Evolutionary conservation across 768 basidiomycete genomes (phyloP), one percentile per base, ranked within the genome.

Genomic region (Butyriboletus loyo): DNA sequence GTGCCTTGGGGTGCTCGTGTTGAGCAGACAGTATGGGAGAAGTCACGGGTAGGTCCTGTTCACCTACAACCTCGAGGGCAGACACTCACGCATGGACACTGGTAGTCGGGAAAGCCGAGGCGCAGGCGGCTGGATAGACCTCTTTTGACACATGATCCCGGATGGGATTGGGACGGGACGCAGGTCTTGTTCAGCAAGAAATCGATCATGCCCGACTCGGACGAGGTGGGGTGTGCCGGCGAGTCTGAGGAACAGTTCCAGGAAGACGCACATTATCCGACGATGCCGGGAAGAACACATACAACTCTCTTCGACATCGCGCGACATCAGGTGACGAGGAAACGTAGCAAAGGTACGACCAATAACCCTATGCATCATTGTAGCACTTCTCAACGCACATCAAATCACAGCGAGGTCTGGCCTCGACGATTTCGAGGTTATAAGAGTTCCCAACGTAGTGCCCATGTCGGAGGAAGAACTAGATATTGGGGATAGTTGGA

Each of bases 161-260:
- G 56, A 30, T 65, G 64, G 61, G 58, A 66, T 28, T 66, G 64
- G 64, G 64, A 66, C 13, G 61, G 56, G 39, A 45, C 32, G 11
- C 56, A 30, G 24, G 10, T 66, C 39, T 15, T 52, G 19, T 48
- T 56, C 40, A 31, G 19, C 6, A 49, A 48, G 21, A 39, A 37
- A 9, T 22, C 17, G 8, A 7, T 25, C 32, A 8, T 32, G 37
- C n/a, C 36, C 0, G 38, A n/a, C 40, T 25, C 10, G 17, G 17
- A 55, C 4, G 19, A 31, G 27, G 54, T 49, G 17, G 57, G 49
- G 27, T 7, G 14, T 13, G 30, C 38, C 15, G 28, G 40, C 24
- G 44, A 30, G 19, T 4, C 7, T 15, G 44, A 49, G 38, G 40
- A 21, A 8, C 36, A 49, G 17, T 10, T 13, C 11, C 27, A 13